Evolutionary conservation across 805 yeast species (phyloP).

Genomic region (Saturnispora diversa): DNA sequence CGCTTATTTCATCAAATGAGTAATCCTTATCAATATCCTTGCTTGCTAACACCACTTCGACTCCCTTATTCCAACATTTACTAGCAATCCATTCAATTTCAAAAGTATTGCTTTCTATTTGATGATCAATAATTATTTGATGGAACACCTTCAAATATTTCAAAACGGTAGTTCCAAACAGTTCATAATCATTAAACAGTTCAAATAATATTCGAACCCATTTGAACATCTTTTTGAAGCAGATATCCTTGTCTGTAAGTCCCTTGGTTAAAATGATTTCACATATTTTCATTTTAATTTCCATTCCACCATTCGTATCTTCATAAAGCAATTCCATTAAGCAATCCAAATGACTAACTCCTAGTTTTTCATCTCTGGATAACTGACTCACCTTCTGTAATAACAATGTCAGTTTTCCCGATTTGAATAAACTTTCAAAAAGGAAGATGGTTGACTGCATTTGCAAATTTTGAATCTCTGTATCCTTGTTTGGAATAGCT

Average conservation of each 20-base stretch:
- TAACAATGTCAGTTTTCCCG: background rate
- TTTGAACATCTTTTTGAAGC: background rate
- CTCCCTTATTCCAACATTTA: constrained; percentile 34
- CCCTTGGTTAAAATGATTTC: constrained; percentile 6
- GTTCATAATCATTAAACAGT: background rate
- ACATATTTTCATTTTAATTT: background rate
- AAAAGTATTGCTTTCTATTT: constrained; percentile 12
- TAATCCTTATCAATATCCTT: background rate
- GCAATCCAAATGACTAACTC: background rate
- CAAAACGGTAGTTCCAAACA: background rate
- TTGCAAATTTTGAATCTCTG: background rate
- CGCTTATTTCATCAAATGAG: constrained; percentile 1
- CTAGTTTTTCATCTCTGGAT: background rate
- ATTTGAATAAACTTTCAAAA: constrained; percentile 2
- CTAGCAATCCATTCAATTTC: constrained; percentile 34
- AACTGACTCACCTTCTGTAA: background rate
- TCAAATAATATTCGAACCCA: constrained; percentile 12
- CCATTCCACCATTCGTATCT: background rate
- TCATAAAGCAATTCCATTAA: constrained; percentile 2
- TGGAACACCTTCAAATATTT: constrained; percentile 7
- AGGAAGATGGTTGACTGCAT: constrained; percentile 8
- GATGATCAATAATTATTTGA: background rate
- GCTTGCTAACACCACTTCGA: constrained; percentile 18
- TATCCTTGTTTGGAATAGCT: background rate
- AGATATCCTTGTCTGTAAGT: background rate